Evolutionary conservation across 371 early-diverging fungal genomes (phyloP).

Genomic region (Syncephalastrum racemosum): DNA sequence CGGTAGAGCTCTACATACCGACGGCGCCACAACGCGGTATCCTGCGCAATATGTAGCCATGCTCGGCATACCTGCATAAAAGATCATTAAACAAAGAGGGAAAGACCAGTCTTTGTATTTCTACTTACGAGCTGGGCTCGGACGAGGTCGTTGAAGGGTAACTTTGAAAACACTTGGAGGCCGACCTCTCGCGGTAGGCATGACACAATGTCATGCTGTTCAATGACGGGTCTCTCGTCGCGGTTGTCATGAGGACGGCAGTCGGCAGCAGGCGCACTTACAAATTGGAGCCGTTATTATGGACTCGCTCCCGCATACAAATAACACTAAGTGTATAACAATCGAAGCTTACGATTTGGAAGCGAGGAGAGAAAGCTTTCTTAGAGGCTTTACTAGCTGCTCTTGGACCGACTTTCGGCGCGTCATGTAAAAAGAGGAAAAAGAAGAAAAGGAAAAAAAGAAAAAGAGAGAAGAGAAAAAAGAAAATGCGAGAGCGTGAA

Average conservation of each 20-base stretch:
- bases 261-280: not conserved
- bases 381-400: conserved; percentile 32
- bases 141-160: conserved; percentile 39
- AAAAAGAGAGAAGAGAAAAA: conserved; percentile 12
- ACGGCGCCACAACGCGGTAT: conserved; percentile 36
- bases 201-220: conserved; percentile 23
- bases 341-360: too few species aligned
- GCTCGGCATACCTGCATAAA: conserved; percentile 31
- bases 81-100: not conserved
- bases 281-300: conserved; percentile 1
- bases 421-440: conserved; percentile 23
- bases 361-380: conserved; percentile 27
- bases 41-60: conserved; percentile 39
- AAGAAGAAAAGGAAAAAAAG: conserved; percentile 12
- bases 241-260: not conserved
- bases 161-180: conserved; percentile 27
- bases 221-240: conserved; percentile 4
- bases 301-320: not conserved
- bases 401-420: conserved; percentile 37
- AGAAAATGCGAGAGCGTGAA: not conserved
- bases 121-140: conserved; percentile 36
- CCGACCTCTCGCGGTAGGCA: conserved; percentile 38
- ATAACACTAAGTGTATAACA: too few species aligned
- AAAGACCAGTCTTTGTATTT: not conserved
- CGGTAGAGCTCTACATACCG: conserved; percentile 24